Evolutionary conservation across 768 basidiomycete species (phyloP), one percentile per base, ranked within the genome.

Genomic region (Strobilomyces dryophilus): DNA sequence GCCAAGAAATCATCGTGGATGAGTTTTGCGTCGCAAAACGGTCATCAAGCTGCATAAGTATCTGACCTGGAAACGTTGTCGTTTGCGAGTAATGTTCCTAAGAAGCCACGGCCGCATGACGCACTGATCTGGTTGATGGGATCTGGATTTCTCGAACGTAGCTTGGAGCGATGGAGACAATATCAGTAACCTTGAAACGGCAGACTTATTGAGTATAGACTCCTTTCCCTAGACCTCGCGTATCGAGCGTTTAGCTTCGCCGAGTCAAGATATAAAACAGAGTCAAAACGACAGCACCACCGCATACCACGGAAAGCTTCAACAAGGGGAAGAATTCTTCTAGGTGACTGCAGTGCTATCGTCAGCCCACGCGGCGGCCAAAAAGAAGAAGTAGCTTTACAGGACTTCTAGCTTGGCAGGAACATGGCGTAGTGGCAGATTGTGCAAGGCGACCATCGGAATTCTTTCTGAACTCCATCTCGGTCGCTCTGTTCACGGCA

Each of bases 11-110:
- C 63, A 66, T 65, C 7, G 35, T 1, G 46, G 41, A 21, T 2
- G 44, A 45, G 45, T 40, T 18, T 37, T 12, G 14, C 17, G 14
- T 26, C 40, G 21, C 15, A 14, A 40, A 39, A 49, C 15, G 18
- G 24, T 20, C 14, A 26, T 27, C 9, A 27, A 47, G 27, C 8
- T 39, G 31, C 29, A 56, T 65, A 66, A 57, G 42, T 63, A 58
- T 42, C 6, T 26, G 27, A 10, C 31, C 17, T 21, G n/a, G 21
- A n/a, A 9, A 2, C 27, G 34, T n/a, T 32, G 20, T 31, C 29
- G 34, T 46, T 27, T 18, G 27, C 4, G 29, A 29, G 4, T 24
- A 39, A 14, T 15, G 17, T n/a, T 8, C 36, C 21, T 27, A 32
- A 39, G 36, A 26, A 2, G 15, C 18, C 15, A 26, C 3, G 27